Evolutionary conservation across 2,329 filamentous ascomycete genomes (phyloP).

Genomic region (Emericellopsis cladophorae): DNA sequence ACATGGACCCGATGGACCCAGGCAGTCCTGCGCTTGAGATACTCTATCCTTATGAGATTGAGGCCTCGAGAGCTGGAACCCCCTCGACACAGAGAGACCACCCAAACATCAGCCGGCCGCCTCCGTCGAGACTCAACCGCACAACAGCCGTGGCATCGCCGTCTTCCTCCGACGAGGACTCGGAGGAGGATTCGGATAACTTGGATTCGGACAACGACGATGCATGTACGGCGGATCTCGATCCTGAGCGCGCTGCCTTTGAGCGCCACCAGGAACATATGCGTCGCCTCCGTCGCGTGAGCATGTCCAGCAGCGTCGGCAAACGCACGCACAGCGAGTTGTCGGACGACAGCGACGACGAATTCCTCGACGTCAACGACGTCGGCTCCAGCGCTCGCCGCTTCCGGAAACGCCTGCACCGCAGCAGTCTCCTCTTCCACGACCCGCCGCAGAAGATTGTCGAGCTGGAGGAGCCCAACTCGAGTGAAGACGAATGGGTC

Average conservation of each 20-base stretch:
- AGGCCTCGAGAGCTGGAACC: slow-evolving; percentile 29
- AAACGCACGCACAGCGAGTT: slow-evolving; percentile 42
- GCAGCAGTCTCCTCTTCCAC: slow-evolving; percentile 32
- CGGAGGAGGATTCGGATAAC: slow-evolving; percentile 16
- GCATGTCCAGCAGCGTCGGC: slow-evolving; percentile 39
- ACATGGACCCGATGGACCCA: slow-evolving; percentile 29
- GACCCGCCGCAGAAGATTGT: slow-evolving; percentile 38
- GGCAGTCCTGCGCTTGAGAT: slow-evolving; percentile 24
- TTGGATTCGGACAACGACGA: slow-evolving; percentile 15
- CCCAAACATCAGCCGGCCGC: slow-evolving; percentile 8
- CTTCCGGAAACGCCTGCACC: slow-evolving; percentile 31
- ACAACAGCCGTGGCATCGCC: slow-evolving; percentile 20
- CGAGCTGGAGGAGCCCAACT: slow-evolving; percentile 39
- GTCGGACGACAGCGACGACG: slow-evolving; percentile 34
- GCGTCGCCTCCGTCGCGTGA: slow-evolving; percentile 31
- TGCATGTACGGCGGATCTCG: slow-evolving; percentile 14
- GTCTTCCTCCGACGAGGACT: not conserved
- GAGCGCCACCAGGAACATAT: slow-evolving; percentile 26
- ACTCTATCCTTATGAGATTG: slow-evolving; percentile 31
- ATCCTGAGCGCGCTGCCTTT: slow-evolving; percentile 26
- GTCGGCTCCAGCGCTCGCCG: slow-evolving; percentile 34
- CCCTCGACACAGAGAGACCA: slow-evolving; percentile 18
- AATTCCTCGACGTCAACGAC: slow-evolving; percentile 25
- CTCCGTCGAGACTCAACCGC: slow-evolving; percentile 17
- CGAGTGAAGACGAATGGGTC: slow-evolving; percentile 27